Conservation (phyloP, 208 protist species). For the Leishmania turanica region DNA sequence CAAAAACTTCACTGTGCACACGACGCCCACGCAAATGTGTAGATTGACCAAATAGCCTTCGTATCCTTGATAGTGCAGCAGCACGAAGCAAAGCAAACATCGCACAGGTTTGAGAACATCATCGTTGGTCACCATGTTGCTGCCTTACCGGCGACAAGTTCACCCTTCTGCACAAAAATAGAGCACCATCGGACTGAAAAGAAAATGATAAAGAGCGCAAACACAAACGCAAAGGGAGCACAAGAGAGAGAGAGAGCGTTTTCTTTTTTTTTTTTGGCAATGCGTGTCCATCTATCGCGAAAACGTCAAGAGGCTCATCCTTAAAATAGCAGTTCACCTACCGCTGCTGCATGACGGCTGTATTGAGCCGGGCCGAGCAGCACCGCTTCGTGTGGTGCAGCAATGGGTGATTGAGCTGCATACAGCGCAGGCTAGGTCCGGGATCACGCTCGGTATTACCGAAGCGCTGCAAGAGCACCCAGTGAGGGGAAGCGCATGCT, state of each 20-base stretch:
- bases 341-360: too few relatives aligned
- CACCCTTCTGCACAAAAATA: background rate
- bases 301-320: too few relatives aligned
- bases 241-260: too few relatives aligned
- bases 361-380: background rate
- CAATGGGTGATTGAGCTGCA: background rate
- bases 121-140: background rate
- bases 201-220: background rate
- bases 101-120: background rate
- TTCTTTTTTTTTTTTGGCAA: background rate
- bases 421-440: background rate
- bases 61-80: background rate
- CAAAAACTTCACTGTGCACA: background rate
- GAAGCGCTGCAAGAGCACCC: background rate
- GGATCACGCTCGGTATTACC: background rate
- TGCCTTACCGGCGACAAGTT: background rate
- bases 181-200: background rate
- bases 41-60: background rate
- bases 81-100: background rate
- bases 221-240: background rate
- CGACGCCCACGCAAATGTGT: background rate
- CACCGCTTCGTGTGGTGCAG: background rate
- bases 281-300: too few relatives aligned
- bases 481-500: background rate
- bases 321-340: too few relatives aligned